These are phyloP conservation scores for Neonectria ditissima DNA, from an alignment of 2,329 filamentous ascomycete species.

Conservation along the genomic window DNA sequence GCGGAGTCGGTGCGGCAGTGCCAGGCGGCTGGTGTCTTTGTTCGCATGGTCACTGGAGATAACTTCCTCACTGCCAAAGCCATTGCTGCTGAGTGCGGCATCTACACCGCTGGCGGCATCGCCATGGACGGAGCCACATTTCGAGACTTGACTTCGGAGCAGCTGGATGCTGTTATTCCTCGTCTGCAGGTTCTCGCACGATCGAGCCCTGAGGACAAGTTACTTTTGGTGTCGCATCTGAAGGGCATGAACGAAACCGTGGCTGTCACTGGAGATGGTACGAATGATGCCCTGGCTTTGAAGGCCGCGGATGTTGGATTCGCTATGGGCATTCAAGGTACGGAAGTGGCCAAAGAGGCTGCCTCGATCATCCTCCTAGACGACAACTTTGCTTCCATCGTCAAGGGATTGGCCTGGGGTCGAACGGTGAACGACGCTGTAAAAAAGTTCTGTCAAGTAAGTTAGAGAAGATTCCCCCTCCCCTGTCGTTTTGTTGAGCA, in stretches of 20 bases:
- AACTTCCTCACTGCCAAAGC: constrained; percentile 70
- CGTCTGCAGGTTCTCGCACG: constrained; percentile 64
- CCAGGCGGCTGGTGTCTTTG: constrained; percentile 71
- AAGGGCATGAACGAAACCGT: constrained; percentile 68
- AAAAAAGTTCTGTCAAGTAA: constrained; percentile 73
- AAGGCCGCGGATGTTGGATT: constrained; percentile 76
- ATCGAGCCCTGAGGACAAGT: constrained; percentile 71
- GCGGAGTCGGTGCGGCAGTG: constrained; percentile 70
- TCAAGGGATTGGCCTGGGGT: constrained; percentile 77
- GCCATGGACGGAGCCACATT: constrained; percentile 76
- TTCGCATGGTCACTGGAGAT: constrained; percentile 69
- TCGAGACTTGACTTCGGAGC: constrained; percentile 64
- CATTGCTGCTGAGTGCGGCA: constrained; percentile 73
- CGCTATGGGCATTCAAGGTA: constrained; percentile 75
- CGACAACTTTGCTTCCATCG: constrained; percentile 74
- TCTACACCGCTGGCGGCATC: constrained; percentile 70
- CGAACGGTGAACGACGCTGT: constrained; percentile 76
- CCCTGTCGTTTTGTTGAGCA: too few species aligned
- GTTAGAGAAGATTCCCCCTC: not conserved
- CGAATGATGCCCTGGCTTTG: constrained; percentile 74
- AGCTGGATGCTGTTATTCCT: constrained; percentile 66
- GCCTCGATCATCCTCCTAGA: constrained; percentile 76
- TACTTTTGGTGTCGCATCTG: constrained; percentile 66
- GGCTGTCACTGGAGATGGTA: constrained; percentile 74
- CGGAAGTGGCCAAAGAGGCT: constrained; percentile 75